Evolutionary conservation across 352 stramenopile species (phyloP).

Genomic region (Phytophthora macrochlamydospora): DNA sequence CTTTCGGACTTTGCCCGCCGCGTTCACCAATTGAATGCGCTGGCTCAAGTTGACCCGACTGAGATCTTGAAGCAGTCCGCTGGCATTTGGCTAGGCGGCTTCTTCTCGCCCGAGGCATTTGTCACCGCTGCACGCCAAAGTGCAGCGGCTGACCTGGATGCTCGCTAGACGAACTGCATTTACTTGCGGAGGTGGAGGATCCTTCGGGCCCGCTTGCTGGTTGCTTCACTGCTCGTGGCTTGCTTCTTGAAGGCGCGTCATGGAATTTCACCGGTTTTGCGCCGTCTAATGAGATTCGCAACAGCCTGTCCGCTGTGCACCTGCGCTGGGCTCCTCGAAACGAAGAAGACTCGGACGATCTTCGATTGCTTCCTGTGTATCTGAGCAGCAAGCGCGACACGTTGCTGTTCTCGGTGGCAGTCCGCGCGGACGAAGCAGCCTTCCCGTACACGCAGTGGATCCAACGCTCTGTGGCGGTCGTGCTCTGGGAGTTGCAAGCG

Average conservation of each 20-base stretch:
- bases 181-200: slow-evolving; percentile 76
- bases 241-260: slow-evolving; percentile 85
- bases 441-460: slow-evolving; percentile 77
- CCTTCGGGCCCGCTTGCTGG: slow-evolving; percentile 18
- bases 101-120: slow-evolving; percentile 94
- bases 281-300: slow-evolving; percentile 79
- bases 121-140: slow-evolving; percentile 92
- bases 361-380: slow-evolving; percentile 85
- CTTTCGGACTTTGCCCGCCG: slow-evolving; percentile 82
- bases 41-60: slow-evolving; percentile 50
- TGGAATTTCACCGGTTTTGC: slow-evolving; percentile 74
- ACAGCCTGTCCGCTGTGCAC: slow-evolving; percentile 66
- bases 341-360: slow-evolving; percentile 20
- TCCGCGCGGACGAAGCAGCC: slow-evolving; percentile 51
- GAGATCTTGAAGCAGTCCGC: slow-evolving; percentile 42
- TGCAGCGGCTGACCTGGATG: slow-evolving; percentile 76
- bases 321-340: slow-evolving; percentile 66
- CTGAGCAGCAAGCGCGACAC: slow-evolving; percentile 72
- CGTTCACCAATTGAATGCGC: slow-evolving; percentile 61
- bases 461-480: slow-evolving; percentile 81
- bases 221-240: slow-evolving; percentile 69
- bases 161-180: slow-evolving; percentile 88
- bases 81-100: slow-evolving; percentile 90
- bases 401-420: slow-evolving; percentile 85
- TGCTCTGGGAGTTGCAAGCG: slow-evolving; percentile 72